These are phyloP conservation scores for Nigrospora sphaerica DNA, from an alignment of 2,329 filamentous ascomycete species.

Conservation along the genomic window DNA sequence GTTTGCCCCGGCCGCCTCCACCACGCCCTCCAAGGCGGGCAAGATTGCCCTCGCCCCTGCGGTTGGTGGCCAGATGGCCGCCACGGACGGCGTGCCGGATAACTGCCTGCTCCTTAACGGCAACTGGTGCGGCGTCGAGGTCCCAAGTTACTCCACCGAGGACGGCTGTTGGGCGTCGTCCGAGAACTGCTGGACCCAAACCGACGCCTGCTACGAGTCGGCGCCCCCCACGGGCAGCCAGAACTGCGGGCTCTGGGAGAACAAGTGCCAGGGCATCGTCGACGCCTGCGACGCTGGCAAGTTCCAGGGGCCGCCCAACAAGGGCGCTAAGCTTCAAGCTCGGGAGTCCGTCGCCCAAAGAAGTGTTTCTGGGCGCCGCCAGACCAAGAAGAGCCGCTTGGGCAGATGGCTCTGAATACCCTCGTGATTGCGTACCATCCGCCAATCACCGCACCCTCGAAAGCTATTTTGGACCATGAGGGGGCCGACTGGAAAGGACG, in stretches of 20 bases:
- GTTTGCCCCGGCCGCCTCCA: slow-evolving; percentile 26
- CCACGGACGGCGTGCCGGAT: slow-evolving; percentile 43
- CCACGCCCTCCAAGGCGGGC: slow-evolving; percentile 16
- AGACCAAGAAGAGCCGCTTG: too few species aligned
- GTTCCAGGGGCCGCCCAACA: slow-evolving; percentile 40
- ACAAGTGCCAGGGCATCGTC: slow-evolving; percentile 49
- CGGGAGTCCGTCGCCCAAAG: too few species aligned
- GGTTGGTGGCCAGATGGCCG: slow-evolving; percentile 21
- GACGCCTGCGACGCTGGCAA: slow-evolving; percentile 31
- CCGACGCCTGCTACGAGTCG: slow-evolving; percentile 48
- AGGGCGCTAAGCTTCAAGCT: slow-evolving; percentile 24
- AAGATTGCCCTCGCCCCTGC: slow-evolving; percentile 5
- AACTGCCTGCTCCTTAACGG: slow-evolving; percentile 58
- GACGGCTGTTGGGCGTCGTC: slow-evolving; percentile 53
- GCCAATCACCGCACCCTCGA: too few species aligned
- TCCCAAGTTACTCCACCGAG: slow-evolving; percentile 48
- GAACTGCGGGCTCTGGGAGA: slow-evolving; percentile 55
- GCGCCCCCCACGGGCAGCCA: slow-evolving; percentile 51
- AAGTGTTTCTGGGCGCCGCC: too few species aligned
- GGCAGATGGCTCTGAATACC: too few species aligned
- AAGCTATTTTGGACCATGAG: too few species aligned
- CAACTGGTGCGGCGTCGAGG: slow-evolving; percentile 65
- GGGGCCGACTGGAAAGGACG: too few species aligned
- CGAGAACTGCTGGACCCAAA: slow-evolving; percentile 51
- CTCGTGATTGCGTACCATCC: too few species aligned